Base-by-base conservation (phyloP, 2,329 filamentous ascomycete species). In the Pseudogymnoascus sp. region DNA sequence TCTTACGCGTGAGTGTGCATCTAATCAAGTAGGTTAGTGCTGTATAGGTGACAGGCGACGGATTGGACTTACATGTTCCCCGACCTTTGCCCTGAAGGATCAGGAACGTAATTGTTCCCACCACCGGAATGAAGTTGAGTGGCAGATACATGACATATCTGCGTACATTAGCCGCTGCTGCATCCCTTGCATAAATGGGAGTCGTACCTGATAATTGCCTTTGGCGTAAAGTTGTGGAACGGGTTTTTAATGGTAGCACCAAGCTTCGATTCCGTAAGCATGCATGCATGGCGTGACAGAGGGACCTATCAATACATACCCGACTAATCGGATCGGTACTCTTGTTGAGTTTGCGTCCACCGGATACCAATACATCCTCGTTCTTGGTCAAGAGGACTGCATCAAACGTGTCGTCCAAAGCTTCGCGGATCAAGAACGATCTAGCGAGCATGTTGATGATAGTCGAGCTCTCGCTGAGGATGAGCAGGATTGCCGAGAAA, bases 121-220 rank as follows among this genome's bases (percentile, higher is more conserved):
- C 84, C 0, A 97, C 82, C 0, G 93, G 93, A 61, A 97, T 92
- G 73, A 96, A 92, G 78, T 97, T 97, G 65, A 97, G 81, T 10
- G 93, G 93, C 44, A 96, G 80, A 73, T 96, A 95, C 77, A 97
- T 84, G 67, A 96, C 73, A 70, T 93, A 93, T 65, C 63, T 63
- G 26, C 7, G 15, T 17, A 7, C 26, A n/a, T 53, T 53, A 53
- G 46, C 46, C 4, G 9, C 23, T 53, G 46, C 15, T 17, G 21
- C 35, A n/a, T 4, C 13, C 11, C 35, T 26, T 40, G 13, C 46
- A 38, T n/a, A 38, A 23, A 42, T 59, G 1, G n/a, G n/a, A 13
- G 6, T 71, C 35, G 63, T 73, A 74, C 44, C 90, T 82, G 40
- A 96, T 77, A 50, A 96, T 75, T 7, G 88, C 86, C 70, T 80